These are phyloP conservation scores for Aspergillus olivimuriae DNA, from an alignment of 495 filamentous ascomycete species.

Conservation along the genomic window DNA sequence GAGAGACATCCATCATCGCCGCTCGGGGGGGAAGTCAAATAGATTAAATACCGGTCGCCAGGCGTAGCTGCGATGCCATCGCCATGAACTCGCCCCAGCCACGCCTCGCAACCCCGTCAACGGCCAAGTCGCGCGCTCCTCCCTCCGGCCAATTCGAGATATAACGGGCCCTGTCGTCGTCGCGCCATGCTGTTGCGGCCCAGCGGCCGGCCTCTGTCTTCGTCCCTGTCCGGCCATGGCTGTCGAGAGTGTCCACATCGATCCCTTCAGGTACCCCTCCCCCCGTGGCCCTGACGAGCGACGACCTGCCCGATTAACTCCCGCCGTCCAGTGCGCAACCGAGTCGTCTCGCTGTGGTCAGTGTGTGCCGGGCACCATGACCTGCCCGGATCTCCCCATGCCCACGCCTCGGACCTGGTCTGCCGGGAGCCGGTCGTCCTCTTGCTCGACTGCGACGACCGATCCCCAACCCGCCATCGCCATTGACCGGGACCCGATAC, in stretches of 20 bases:
- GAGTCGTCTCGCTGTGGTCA: conserved; percentile 21
- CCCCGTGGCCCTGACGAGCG: not conserved
- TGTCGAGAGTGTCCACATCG: conserved; percentile 44
- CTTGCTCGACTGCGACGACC: not conserved
- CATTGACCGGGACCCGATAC: too few species aligned
- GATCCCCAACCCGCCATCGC: conserved; percentile 3
- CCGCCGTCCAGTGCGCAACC: conserved; percentile 8
- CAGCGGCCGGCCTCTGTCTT: conserved; percentile 32
- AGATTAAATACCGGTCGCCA: conserved; percentile 3
- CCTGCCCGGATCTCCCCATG: conserved; percentile 24
- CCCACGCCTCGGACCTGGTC: conserved; percentile 22
- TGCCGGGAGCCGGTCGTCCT: not conserved
- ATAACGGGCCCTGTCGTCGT: too few species aligned
- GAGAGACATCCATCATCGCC: too few species aligned
- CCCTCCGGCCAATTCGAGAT: too few species aligned
- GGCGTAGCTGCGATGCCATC: too few species aligned
- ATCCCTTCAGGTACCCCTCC: conserved; percentile 35
- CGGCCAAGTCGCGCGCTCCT: not conserved
- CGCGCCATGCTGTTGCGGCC: conserved; percentile 18
- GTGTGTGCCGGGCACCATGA: conserved; percentile 28
- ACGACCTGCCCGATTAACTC: not conserved
- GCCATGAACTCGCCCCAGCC: too few species aligned
- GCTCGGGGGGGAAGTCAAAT: conserved; percentile 13
- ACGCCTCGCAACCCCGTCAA: not conserved
- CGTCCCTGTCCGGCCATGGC: conserved; percentile 15